Conservation (phyloP, 202 grass and related monocot species). For the Digitaria exilis region DNA sequence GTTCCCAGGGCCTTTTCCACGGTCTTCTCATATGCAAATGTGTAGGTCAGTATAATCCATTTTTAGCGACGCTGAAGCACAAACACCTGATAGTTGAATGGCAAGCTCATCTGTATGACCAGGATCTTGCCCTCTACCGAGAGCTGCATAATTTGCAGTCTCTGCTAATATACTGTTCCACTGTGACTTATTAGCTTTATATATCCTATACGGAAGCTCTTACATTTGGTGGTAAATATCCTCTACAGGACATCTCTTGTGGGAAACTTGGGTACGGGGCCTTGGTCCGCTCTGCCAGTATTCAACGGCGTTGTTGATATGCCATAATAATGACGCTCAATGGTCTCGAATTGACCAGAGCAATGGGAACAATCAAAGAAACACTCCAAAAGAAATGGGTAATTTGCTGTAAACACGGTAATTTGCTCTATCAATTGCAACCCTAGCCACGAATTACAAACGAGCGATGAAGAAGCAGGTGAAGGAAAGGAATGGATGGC, state of each 20-base stretch:
- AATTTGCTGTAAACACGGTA: neutral
- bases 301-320: too few species aligned
- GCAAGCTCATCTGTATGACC: slow-evolving; percentile 26
- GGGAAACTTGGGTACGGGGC: neutral
- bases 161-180: slow-evolving; percentile 33
- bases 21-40: slow-evolving; percentile 45
- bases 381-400: neutral
- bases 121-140: slow-evolving; percentile 30
- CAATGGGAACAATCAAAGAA: neutral
- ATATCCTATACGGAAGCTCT: neutral
- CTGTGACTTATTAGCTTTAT: slow-evolving; percentile 17
- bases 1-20: neutral
- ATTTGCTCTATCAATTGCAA: neutral
- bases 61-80: slow-evolving; percentile 38
- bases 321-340: too few species aligned
- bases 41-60: slow-evolving; percentile 37
- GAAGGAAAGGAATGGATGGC: too few species aligned
- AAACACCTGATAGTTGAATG: slow-evolving; percentile 35
- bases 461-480: too few species aligned
- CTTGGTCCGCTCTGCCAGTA: too few species aligned
- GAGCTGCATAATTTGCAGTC: slow-evolving; percentile 34
- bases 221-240: neutral
- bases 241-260: too few species aligned
- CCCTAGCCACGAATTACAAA: too few species aligned
- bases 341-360: too few species aligned